Evolutionary conservation across 495 filamentous ascomycete species (phyloP).

Genomic region (Lasiosphaeria ovina): DNA sequence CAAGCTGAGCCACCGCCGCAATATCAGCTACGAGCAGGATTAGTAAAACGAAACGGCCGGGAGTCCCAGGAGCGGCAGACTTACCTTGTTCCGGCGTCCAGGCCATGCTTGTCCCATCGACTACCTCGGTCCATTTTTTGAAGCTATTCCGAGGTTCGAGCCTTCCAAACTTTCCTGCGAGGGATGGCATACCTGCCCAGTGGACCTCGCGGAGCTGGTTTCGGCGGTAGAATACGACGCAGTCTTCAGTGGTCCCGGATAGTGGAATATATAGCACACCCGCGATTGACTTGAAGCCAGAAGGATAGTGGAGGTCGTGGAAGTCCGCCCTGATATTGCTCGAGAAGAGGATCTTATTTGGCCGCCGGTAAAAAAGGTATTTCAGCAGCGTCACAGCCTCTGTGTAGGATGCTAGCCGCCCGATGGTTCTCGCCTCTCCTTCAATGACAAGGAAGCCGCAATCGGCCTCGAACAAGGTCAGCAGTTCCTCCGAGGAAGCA

Average conservation of each 20-base stretch:
- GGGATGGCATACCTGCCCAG: slow-evolving; percentile 81
- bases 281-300: slow-evolving; percentile 69
- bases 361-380: slow-evolving; percentile 66
- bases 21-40: slow-evolving; percentile 55
- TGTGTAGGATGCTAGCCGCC: slow-evolving; percentile 62
- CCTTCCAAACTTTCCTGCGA: slow-evolving; percentile 59
- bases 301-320: slow-evolving; percentile 67
- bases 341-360: slow-evolving; percentile 65
- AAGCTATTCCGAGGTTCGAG: slow-evolving; percentile 69
- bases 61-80: background rate
- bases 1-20: slow-evolving; percentile 74
- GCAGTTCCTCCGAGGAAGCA: slow-evolving; percentile 75
- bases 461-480: slow-evolving; percentile 78
- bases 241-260: slow-evolving; percentile 65
- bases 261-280: slow-evolving; percentile 75
- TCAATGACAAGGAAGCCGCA: slow-evolving; percentile 74
- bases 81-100: slow-evolving; percentile 58
- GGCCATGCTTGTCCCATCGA: slow-evolving; percentile 61
- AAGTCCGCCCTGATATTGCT: slow-evolving; percentile 70
- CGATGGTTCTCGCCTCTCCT: slow-evolving; percentile 76
- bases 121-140: slow-evolving; percentile 64
- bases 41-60: no score
- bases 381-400: slow-evolving; percentile 75
- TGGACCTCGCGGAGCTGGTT: slow-evolving; percentile 70
- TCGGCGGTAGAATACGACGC: slow-evolving; percentile 79